Percentiles rank a stretch among this genome's conserved stretches.
phyloP scores from a whole-genome alignment of 176 grass and related monocot genomes.

The Miscanthus lutarioriparius region DNA sequence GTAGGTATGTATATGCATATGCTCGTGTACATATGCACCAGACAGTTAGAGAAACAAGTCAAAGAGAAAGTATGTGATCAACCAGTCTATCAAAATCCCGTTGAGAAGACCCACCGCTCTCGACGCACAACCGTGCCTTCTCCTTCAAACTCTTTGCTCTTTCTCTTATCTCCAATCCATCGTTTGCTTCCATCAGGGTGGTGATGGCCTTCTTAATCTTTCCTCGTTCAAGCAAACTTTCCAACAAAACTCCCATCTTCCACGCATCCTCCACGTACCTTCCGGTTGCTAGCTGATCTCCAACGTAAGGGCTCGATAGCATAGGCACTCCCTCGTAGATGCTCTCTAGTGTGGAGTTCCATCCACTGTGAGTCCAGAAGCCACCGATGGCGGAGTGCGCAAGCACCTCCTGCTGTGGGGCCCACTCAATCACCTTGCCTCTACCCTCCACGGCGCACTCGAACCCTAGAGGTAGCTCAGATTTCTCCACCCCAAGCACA shows the following conservation, averaged over 20 bases:
- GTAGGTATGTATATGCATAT: neutral
- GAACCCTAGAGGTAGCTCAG: neutral
- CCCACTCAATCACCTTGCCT: slow-evolving; percentile 35
- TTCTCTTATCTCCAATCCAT: neutral
- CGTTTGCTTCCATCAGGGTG: slow-evolving; percentile 15
- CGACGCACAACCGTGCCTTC: neutral
- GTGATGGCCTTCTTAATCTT: neutral
- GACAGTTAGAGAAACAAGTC: neutral
- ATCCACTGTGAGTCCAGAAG: slow-evolving; percentile 45
- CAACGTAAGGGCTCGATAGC: slow-evolving; percentile 15
- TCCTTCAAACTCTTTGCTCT: slow-evolving; percentile 6
- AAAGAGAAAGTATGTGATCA: neutral
- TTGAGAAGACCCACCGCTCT: slow-evolving; percentile 8
- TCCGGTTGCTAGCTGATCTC: neutral
- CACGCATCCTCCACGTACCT: slow-evolving; percentile 23
- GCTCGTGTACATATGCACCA: neutral
- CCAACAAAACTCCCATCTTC: neutral
- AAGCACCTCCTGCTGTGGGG: slow-evolving; percentile 39
- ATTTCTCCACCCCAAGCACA: neutral
- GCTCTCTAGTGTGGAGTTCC: slow-evolving; percentile 50
- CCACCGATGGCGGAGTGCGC: neutral
- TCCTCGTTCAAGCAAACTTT: neutral
- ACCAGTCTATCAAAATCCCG: slow-evolving; percentile 7
- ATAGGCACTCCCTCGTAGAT: slow-evolving; percentile 31
- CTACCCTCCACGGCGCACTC: neutral